A percentile compares a stretch with the other conserved stretches of the same genome.
phyloP scores from a whole-genome alignment of 345 rosid species.

The Gossypium herbaceum region DNA sequence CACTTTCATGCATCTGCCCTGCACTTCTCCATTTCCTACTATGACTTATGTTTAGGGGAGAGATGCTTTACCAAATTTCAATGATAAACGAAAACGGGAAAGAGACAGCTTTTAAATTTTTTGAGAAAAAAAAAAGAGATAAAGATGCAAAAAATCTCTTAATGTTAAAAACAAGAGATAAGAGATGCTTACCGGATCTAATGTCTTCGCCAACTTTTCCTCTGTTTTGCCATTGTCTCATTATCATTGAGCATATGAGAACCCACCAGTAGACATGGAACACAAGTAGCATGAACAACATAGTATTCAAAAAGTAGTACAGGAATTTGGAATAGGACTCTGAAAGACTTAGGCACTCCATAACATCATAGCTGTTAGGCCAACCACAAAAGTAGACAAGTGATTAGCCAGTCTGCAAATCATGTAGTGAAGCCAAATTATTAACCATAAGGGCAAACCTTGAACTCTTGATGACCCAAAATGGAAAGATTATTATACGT shows the following conservation, averaged over 20 bases:
- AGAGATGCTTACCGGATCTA: slow-evolving; percentile 69
- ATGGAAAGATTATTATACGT: slow-evolving; percentile 85
- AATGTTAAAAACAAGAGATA: not conserved
- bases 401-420: slow-evolving; percentile 1
- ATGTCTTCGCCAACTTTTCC: slow-evolving; percentile 96
- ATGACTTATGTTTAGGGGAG: not conserved
- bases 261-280: slow-evolving; percentile 99
- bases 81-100: not conserved
- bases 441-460: slow-evolving; percentile 45
- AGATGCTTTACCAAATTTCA: not conserved
- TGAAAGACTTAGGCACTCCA: slow-evolving; percentile 46
- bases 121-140: not conserved
- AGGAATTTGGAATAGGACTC: slow-evolving; percentile 30
- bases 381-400: slow-evolving; percentile 22
- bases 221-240: slow-evolving; percentile 71
- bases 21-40: not conserved
- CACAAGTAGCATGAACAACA: slow-evolving; percentile 79
- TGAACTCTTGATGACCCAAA: slow-evolving; percentile 73
- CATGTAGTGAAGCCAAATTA: slow-evolving; percentile 14
- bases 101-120: not conserved
- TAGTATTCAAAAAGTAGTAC: slow-evolving; percentile 78
- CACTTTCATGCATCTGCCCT: not conserved
- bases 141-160: not conserved
- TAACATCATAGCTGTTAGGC: slow-evolving; percentile 46
- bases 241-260: slow-evolving; percentile 84